phyloP scores from a whole-genome alignment of 306 rosid species.

The Rosa rugosa region DNA sequence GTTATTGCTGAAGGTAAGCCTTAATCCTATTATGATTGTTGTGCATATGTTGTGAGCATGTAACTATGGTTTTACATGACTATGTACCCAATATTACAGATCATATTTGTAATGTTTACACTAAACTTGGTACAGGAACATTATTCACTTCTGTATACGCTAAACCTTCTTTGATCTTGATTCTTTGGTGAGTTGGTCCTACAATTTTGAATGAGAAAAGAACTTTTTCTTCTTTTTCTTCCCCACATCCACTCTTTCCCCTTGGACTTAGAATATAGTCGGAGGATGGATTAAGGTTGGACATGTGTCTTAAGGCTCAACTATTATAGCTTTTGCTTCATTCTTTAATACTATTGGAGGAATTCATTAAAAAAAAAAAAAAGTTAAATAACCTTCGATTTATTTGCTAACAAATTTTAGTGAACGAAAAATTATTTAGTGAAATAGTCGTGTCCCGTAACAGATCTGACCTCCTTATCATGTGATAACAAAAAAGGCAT shows the following conservation, averaged over 20 bases:
- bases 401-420: no score
- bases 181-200: slow-evolving; percentile 10
- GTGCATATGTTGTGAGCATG: no score
- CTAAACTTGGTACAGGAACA: not conserved
- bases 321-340: not conserved
- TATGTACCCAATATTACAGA: not conserved
- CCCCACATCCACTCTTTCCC: not conserved
- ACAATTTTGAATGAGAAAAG: not conserved
- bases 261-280: slow-evolving; percentile 19
- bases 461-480: not conserved
- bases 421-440: not conserved
- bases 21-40: no score
- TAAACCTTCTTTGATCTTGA: not conserved
- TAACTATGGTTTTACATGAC: no score
- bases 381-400: no score
- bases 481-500: not conserved
- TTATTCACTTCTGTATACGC: not conserved
- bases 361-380: not conserved
- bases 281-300: not conserved
- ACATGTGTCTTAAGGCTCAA: not conserved
- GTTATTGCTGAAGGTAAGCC: no score
- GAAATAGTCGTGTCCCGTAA: no score
- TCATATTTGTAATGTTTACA: not conserved
- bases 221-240: not conserved
- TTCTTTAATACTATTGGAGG: not conserved